These are phyloP conservation scores for Sarcocystis neurona DNA, from an alignment of 169 alveolate genomes.

Conservation along the genomic window DNA sequence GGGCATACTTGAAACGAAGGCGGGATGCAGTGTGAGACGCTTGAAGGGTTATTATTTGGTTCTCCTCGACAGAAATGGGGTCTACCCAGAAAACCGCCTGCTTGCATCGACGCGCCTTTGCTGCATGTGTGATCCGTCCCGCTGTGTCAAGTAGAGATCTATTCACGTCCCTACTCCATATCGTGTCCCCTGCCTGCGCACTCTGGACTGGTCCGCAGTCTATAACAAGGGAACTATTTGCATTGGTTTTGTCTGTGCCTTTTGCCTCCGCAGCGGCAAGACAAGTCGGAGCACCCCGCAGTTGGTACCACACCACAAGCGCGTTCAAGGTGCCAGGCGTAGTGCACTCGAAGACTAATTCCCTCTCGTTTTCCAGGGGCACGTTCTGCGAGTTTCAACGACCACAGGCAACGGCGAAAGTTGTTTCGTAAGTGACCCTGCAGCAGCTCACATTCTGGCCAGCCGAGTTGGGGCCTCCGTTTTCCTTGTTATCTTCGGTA, in stretches of 20 bases:
- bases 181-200: no score
- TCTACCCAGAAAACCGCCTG: conserved; percentile 33
- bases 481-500: neutral
- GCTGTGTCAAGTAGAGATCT: no score
- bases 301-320: conserved; percentile 21
- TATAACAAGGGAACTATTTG: no score
- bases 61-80: neutral
- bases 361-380: neutral
- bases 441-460: neutral
- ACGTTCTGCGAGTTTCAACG: neutral
- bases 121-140: no score
- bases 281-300: neutral
- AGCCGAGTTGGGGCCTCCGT: neutral
- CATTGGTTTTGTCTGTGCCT: neutral
- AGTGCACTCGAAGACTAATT: neutral
- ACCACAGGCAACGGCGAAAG: neutral
- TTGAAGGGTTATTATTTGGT: neutral
- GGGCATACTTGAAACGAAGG: conserved; percentile 30
- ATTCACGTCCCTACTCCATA: no score
- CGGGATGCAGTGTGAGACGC: conserved; percentile 36
- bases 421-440: neutral
- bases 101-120: neutral
- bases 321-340: neutral
- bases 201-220: no score
- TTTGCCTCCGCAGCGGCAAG: neutral